These are phyloP conservation scores for Fusarium guadeloupense DNA, from an alignment of 2,329 filamentous ascomycete species.

Conservation along the genomic window DNA sequence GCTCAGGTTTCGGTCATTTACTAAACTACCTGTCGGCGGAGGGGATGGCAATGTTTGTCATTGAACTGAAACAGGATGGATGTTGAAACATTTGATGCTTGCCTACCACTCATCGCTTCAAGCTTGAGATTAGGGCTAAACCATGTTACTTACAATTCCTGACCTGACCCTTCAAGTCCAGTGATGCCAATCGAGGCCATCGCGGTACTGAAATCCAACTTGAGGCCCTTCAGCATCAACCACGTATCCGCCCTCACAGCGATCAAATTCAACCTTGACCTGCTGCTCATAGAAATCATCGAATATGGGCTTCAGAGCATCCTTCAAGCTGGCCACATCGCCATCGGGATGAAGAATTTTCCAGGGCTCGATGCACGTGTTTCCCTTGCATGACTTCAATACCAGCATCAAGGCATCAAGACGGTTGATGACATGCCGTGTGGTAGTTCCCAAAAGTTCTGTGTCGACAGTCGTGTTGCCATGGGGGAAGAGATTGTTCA, in stretches of 20 bases:
- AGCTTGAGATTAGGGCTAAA: background rate
- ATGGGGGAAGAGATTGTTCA: conserved; percentile 53
- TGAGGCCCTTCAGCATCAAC: conserved; percentile 64
- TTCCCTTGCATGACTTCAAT: conserved; percentile 67
- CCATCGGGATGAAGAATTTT: conserved; percentile 62
- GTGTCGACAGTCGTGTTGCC: background rate
- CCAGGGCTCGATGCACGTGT: conserved; percentile 66
- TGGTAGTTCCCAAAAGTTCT: conserved; percentile 33
- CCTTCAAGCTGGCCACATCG: conserved; percentile 59
- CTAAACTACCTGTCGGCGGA: too few species aligned
- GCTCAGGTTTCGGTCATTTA: too few species aligned
- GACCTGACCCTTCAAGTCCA: conserved; percentile 30
- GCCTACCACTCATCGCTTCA: background rate
- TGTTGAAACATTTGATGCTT: too few species aligned
- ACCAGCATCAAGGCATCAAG: conserved; percentile 68
- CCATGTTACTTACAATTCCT: background rate
- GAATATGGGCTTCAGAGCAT: conserved; percentile 60
- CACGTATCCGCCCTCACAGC: conserved; percentile 66
- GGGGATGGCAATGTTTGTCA: too few species aligned
- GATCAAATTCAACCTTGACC: conserved; percentile 59
- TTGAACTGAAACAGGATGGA: too few species aligned
- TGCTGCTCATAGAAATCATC: conserved; percentile 63
- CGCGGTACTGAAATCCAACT: conserved; percentile 40
- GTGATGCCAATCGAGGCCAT: conserved; percentile 43
- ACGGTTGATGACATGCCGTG: conserved; percentile 56